Evolutionary conservation across 768 basidiomycete genomes (phyloP).

Genomic region (Polyporus arcularius): DNA sequence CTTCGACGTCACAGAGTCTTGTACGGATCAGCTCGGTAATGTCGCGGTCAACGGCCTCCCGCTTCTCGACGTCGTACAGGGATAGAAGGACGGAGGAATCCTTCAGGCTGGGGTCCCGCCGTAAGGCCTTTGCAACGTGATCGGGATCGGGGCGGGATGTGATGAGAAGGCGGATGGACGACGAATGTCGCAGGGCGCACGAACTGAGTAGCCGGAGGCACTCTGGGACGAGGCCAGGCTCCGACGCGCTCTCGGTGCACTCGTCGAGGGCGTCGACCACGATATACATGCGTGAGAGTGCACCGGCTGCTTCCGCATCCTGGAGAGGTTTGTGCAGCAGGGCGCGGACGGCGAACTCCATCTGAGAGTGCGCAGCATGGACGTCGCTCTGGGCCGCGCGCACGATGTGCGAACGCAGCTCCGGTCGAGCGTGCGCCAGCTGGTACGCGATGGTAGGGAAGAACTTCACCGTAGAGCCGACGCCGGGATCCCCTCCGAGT

Average conservation of each 20-base stretch:
- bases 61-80: no score
- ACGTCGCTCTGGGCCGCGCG: neutral
- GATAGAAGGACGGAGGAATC: no score
- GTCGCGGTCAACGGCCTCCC: neutral
- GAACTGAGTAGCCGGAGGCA: neutral
- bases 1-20: neutral
- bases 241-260: constrained; percentile 17
- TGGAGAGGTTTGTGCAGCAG: constrained; percentile 6
- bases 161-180: neutral
- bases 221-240: neutral
- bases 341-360: neutral
- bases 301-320: neutral
- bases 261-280: constrained; percentile 19
- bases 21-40: neutral
- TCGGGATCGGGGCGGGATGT: no score
- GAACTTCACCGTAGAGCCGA: neutral
- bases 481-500: neutral
- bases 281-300: neutral
- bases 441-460: constrained; percentile 17
- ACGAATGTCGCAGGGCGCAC: neutral
- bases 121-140: no score
- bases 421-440: constrained; percentile 1
- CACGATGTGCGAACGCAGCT: neutral
- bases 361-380: neutral
- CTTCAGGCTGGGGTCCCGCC: no score